phyloP scores from a whole-genome alignment of 768 basidiomycete genomes.

The Phlebiopsis flavidoalba region DNA sequence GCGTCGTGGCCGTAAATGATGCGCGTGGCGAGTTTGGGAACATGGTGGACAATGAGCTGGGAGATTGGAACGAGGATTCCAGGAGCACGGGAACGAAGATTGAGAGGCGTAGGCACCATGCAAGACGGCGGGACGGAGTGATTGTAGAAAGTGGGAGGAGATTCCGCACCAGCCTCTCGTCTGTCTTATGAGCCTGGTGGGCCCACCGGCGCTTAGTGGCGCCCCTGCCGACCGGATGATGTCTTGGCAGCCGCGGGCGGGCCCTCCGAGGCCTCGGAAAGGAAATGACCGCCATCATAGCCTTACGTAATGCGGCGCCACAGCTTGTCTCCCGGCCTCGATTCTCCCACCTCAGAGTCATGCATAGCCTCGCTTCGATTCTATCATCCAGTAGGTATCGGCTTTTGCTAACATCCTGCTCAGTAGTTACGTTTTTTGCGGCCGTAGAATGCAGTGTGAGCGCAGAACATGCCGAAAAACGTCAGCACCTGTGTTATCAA shows the following conservation, averaged over 20 bases:
- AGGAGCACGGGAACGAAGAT: conserved; percentile 4
- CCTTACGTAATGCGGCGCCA: background rate
- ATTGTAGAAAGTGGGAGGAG: background rate
- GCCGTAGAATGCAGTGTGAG: no score
- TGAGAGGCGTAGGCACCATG: conserved; percentile 12
- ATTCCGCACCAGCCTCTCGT: background rate
- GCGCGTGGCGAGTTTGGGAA: conserved; percentile 7
- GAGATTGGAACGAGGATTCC: conserved; percentile 8
- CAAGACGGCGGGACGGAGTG: background rate
- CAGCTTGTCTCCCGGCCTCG: background rate
- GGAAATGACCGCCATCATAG: background rate
- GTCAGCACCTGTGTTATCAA: no score
- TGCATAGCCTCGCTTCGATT: no score
- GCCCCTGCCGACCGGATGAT: background rate
- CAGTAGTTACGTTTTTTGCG: no score
- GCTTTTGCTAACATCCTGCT: no score
- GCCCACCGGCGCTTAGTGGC: background rate
- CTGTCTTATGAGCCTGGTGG: background rate
- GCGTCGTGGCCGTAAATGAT: background rate
- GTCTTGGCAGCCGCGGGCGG: background rate
- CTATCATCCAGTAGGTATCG: no score
- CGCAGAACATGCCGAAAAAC: no score
- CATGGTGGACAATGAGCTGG: conserved; percentile 7
- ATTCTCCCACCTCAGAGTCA: no score
- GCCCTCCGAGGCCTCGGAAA: background rate